Evolutionary conservation across 345 rosid species (phyloP).

Genomic region (Arabis hirsuta): DNA sequence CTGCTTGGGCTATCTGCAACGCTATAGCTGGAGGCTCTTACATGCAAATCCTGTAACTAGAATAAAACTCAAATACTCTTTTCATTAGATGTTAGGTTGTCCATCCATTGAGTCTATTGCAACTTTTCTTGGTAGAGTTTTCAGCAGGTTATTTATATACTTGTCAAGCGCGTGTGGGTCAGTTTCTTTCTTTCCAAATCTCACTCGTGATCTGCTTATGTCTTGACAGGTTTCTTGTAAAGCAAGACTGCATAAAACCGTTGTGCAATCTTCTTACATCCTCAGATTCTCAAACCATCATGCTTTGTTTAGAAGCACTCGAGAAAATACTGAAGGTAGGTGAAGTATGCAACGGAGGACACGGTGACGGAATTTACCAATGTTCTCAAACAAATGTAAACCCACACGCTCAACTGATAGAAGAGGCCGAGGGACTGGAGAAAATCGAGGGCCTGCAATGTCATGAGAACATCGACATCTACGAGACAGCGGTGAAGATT

Average conservation of each 20-base stretch:
- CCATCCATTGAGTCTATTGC: slow-evolving; percentile 11
- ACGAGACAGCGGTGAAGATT: slow-evolving; percentile 47
- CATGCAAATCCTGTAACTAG: slow-evolving; percentile 57
- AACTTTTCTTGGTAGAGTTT: slow-evolving; percentile 17
- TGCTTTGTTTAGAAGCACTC: slow-evolving; percentile 59
- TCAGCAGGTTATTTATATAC: background rate
- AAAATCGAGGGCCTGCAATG: slow-evolving; percentile 62
- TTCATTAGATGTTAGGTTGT: background rate
- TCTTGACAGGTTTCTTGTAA: slow-evolving; percentile 47
- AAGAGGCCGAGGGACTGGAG: slow-evolving; percentile 61
- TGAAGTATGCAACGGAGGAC: slow-evolving; percentile 51
- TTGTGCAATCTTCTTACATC: slow-evolving; percentile 59
- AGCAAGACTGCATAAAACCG: slow-evolving; percentile 61
- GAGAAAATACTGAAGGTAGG: slow-evolving; percentile 65
- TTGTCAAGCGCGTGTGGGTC: background rate
- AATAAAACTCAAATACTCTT: background rate
- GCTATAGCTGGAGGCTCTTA: slow-evolving; percentile 59
- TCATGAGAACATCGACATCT: slow-evolving; percentile 50
- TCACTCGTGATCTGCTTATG: slow-evolving; percentile 6
- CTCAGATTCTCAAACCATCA: slow-evolving; percentile 55
- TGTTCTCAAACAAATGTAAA: slow-evolving; percentile 44
- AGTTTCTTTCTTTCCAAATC: slow-evolving; percentile 9
- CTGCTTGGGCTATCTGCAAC: slow-evolving; percentile 51
- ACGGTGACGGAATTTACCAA: slow-evolving; percentile 44
- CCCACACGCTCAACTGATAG: slow-evolving; percentile 58